These are phyloP conservation scores for Penicillium odoratum DNA, from an alignment of 495 filamentous ascomycete species.

Conservation along the genomic window DNA sequence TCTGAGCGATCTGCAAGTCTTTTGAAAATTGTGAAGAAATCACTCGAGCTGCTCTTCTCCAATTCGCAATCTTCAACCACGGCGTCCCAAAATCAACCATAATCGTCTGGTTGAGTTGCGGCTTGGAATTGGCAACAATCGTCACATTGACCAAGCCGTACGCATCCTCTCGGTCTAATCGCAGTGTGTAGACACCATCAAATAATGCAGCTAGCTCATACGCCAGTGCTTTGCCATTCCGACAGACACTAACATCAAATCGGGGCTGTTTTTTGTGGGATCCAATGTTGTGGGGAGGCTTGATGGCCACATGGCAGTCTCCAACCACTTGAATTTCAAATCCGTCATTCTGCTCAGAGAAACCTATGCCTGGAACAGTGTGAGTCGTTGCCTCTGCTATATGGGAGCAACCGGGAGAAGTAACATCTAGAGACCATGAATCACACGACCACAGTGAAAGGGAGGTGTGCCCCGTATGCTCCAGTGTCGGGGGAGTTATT, in stretches of 20 bases:
- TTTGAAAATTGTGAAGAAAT: constrained; percentile 44
- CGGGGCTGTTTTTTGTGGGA: constrained; percentile 48
- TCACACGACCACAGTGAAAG: constrained; percentile 24
- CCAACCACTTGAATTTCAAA: constrained; percentile 65
- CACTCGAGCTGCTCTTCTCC: constrained; percentile 50
- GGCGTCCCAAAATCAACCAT: constrained; percentile 61
- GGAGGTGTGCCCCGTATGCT: constrained; percentile 26
- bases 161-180: constrained; percentile 57
- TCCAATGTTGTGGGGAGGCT: constrained; percentile 51
- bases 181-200: constrained; percentile 59
- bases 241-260: constrained; percentile 53
- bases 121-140: constrained; percentile 52
- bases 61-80: constrained; percentile 59
- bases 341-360: constrained; percentile 26
- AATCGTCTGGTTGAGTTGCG: constrained; percentile 53
- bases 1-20: constrained; percentile 47
- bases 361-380: constrained; percentile 15
- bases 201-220: constrained; percentile 54
- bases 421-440: constrained; percentile 14
- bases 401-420: constrained; percentile 13
- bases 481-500: constrained; percentile 19
- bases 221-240: constrained; percentile 41
- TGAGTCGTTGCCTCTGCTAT: constrained; percentile 23
- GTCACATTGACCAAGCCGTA: constrained; percentile 59
- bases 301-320: constrained; percentile 60